Evolutionary conservation across 1,139 yeast species (phyloP), one percentile per base, ranked within the genome.

Genomic region (Yamadazyma aaseri): DNA sequence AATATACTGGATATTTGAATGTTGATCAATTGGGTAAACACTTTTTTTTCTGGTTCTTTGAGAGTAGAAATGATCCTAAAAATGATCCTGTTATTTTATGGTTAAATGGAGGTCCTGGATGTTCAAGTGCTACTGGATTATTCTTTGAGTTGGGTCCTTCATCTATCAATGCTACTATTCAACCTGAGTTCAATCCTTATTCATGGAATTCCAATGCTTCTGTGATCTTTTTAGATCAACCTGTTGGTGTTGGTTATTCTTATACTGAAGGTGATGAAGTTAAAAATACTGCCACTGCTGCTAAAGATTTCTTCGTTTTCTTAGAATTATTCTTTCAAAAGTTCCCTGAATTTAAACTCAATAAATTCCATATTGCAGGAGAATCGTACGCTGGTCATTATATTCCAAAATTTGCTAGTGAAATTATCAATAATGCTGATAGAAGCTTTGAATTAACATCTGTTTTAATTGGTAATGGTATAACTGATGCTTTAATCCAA

Each of bases 71-170:
- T 54, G 95, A 86, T 62, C 96, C 96, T 14, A 65, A 66, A 45
- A 86, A 73, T 42, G 96, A 87, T 57, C 96, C 96, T 6, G 70
- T 87, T 31, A 75, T 89, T 34, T 68, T 89, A 49, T 89, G 96
- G 96, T 72, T 87, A 51, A 87, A 86, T 52, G 95, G 95, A 49
- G 95, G 95, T 14, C 95, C 95, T 29, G 96, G 96, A 8, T 86
- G 96, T 60, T 84, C 95, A 9, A 84, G 95, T 3, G 64, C 86
- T 60, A 86, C 95, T 20, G 97, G 96, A n/a, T 71, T 87, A 46
- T 85, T 87, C 58, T 86, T 87, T 52, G 96, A 89, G 64, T 72
- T 87, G 55, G 97, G 97, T 17, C 94, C 96, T 18, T 74, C 95
- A 2, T 73, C 85, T 14, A 80, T 89, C 44, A 79, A 74, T 48